Conservation (phyloP, 768 basidiomycete species). For the Xerocomus brunneocitrinus region DNA sequence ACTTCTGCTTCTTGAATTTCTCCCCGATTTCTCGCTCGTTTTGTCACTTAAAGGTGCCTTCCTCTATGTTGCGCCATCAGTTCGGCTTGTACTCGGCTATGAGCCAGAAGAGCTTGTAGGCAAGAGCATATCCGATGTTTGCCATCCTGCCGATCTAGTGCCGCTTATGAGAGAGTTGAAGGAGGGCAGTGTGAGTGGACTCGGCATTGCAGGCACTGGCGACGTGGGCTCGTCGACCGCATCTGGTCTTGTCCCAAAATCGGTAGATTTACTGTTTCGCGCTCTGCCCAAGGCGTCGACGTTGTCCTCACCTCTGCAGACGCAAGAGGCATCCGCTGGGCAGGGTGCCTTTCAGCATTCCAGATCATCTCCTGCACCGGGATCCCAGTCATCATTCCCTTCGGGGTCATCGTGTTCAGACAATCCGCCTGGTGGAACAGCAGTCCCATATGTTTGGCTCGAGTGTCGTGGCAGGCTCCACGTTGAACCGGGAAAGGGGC, state of each 20-base stretch:
- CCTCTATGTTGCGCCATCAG: slow-evolving; percentile 85
- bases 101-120: slow-evolving; percentile 81
- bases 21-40: slow-evolving; percentile 84
- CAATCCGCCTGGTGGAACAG: background rate
- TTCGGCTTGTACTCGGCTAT: slow-evolving; percentile 78
- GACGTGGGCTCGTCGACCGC: slow-evolving; percentile 14
- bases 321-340: background rate
- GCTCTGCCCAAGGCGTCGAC: slow-evolving; percentile 54
- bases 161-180: slow-evolving; percentile 91
- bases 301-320: background rate
- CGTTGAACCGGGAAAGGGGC: slow-evolving; percentile 88
- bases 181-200: slow-evolving; percentile 37
- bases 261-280: slow-evolving; percentile 83
- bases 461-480: slow-evolving; percentile 87
- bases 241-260: slow-evolving; percentile 36
- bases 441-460: slow-evolving; percentile 73
- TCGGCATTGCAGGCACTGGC: slow-evolving; percentile 14
- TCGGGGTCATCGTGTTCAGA: background rate
- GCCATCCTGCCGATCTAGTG: slow-evolving; percentile 86
- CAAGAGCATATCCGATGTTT: slow-evolving; percentile 71
- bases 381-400: background rate
- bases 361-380: background rate
- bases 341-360: background rate
- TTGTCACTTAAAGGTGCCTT: slow-evolving; percentile 90
- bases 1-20: slow-evolving; percentile 51